Evolutionary conservation across 495 filamentous ascomycete species (phyloP).

Genomic region (Cairneyella variabilis): DNA sequence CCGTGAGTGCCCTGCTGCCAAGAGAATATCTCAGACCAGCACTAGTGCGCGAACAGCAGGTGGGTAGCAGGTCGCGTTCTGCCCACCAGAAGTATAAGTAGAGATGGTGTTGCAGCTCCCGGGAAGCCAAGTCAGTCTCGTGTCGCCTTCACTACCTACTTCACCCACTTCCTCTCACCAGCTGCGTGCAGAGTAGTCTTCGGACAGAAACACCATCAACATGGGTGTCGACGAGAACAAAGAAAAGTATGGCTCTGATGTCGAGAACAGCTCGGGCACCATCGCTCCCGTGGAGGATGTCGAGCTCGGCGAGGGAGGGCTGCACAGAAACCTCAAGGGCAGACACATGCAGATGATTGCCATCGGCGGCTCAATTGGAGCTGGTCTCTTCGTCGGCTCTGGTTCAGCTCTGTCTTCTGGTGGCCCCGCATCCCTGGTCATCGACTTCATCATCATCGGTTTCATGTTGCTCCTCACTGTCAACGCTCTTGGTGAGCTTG

Average conservation of each 20-base stretch:
- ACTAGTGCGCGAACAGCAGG: slow-evolving; percentile 9
- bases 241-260: slow-evolving; percentile 19
- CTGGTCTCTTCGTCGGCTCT: slow-evolving; percentile 87
- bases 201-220: neutral
- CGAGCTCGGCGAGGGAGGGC: slow-evolving; percentile 4
- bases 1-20: no score
- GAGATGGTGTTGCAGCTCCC: neutral
- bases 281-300: slow-evolving; percentile 1
- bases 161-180: neutral
- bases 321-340: slow-evolving; percentile 63
- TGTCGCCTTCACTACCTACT: no score
- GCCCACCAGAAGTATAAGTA: no score
- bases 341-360: slow-evolving; percentile 96
- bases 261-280: neutral
- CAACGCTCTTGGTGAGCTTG: slow-evolving; percentile 89
- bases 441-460: slow-evolving; percentile 82
- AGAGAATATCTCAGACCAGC: no score
- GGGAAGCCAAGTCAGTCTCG: no score
- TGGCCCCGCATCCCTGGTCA: slow-evolving; percentile 84
- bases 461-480: slow-evolving; percentile 89
- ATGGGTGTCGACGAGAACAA: slow-evolving; percentile 11
- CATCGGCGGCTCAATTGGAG: slow-evolving; percentile 93
- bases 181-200: neutral
- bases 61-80: slow-evolving; percentile 1
- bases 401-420: slow-evolving; percentile 73